A percentile compares a stretch with the other conserved stretches of the same genome.
phyloP scores from a whole-genome alignment of 2,329 filamentous ascomycete species.

The Colletotrichum costaricense region DNA sequence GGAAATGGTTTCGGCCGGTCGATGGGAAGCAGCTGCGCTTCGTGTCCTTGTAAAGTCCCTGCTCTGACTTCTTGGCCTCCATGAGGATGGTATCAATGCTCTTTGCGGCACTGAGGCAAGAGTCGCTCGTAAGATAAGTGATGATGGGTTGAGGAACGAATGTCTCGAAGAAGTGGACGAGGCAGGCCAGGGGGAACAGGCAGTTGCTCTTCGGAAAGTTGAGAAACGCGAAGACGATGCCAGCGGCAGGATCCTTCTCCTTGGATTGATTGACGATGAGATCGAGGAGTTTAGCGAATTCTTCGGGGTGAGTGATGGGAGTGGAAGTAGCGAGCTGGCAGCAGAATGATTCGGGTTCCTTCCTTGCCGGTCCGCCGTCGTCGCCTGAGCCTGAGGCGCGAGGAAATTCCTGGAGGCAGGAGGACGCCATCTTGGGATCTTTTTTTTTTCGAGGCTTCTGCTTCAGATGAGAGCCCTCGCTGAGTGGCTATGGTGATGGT shows the following conservation, averaged over 20 bases:
- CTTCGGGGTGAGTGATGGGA: not conserved
- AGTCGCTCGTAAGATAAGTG: too few species aligned
- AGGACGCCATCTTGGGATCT: not conserved
- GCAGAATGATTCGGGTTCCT: not conserved
- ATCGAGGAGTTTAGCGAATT: not conserved
- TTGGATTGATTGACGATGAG: not conserved
- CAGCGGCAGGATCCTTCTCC: not conserved
- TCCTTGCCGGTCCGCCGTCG: not conserved
- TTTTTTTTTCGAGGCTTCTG: too few species aligned
- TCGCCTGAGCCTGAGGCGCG: not conserved
- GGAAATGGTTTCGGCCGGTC: conserved; percentile 6
- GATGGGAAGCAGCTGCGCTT: conserved; percentile 3
- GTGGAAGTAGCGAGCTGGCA: too few species aligned
- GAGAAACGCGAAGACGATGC: not conserved
- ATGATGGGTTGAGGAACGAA: not conserved
- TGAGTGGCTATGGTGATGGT: not conserved
- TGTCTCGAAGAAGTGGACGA: not conserved
- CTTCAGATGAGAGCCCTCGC: not conserved
- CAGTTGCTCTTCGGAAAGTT: not conserved
- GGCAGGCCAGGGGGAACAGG: not conserved
- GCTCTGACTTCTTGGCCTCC: not conserved
- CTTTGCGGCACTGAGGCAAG: not conserved
- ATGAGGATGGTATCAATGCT: not conserved
- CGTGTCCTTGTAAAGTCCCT: not conserved
- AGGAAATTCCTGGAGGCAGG: not conserved